Percentiles rank a stretch among this genome's conserved stretches.
phyloP scores from a whole-genome alignment of 2,329 filamentous ascomycete genomes.

The Botrytis fabae region DNA sequence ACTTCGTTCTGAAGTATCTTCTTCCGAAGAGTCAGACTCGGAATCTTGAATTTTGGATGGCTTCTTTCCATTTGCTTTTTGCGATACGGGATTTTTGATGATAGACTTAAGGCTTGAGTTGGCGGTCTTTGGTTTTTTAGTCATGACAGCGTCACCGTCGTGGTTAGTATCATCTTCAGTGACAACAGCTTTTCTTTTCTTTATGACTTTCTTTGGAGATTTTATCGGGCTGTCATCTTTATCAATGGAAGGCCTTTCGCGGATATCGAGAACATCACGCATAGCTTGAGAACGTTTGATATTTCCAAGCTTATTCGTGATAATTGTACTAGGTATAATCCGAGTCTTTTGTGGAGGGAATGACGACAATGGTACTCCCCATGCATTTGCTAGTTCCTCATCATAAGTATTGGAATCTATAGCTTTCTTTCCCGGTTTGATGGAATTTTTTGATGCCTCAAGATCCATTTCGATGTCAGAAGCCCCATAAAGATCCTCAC shows the following conservation, averaged over 20 bases:
- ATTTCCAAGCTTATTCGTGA: neutral
- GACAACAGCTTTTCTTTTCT: neutral
- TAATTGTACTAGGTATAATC: neutral
- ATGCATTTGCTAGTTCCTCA: neutral
- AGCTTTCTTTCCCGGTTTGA: neutral
- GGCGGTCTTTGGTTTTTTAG: neutral
- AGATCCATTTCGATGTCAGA: conserved; percentile 1
- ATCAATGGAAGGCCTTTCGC: neutral
- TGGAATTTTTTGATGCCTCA: neutral
- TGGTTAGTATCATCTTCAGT: neutral
- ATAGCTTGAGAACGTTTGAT: neutral
- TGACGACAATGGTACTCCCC: neutral
- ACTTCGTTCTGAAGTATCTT: neutral
- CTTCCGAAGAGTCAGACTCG: neutral
- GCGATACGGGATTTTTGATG: neutral
- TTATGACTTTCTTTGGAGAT: neutral
- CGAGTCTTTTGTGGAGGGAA: neutral
- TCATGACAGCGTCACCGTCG: too few relatives aligned
- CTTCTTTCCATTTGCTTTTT: neutral
- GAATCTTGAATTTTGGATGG: neutral
- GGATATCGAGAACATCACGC: neutral
- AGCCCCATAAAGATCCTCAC: neutral
- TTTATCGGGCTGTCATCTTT: neutral
- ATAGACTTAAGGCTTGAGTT: neutral
- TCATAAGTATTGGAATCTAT: neutral